Base-by-base conservation (phyloP, 768 basidiomycete species). In the Coprinopsis cinerea region DNA sequence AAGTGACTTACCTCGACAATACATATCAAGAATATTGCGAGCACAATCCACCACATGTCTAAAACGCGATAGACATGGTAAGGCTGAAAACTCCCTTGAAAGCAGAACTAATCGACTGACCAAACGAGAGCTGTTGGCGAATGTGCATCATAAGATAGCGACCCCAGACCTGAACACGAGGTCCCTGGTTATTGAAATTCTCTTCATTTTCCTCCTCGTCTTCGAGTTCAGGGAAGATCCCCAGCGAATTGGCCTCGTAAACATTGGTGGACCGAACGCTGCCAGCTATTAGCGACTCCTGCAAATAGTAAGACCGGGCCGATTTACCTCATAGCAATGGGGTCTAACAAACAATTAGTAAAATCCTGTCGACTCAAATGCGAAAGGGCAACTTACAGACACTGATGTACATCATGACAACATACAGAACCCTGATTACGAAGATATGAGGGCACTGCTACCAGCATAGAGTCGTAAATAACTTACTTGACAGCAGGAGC, bases 41-140 rank as follows among this genome's bases (percentile, higher is more conserved):
- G 64, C 0, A 73, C 87, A 18, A 98, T 65, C 92, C 92, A 96
- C 95, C 94, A 96, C 79, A 97, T 92, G 66, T 96, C 94, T 92
- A 32, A 7, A 32, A 9, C 30, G 30, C 7, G 30, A 32, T 32
- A 32, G 15, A 32, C 15, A 32, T 32, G n/a, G n/a, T n/a, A n/a
- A n/a, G n/a, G n/a, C n/a, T n/a, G n/a, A n/a, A n/a, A n/a, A n/a
- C n/a, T n/a, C n/a, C n/a, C n/a, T n/a, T n/a, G n/a, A n/a, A n/a
- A n/a, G n/a, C n/a, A n/a, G n/a, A n/a, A n/a, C n/a, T n/a, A n/a
- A 32, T 32, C 30, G 23, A 59, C 77, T 49, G 55, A 88, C 90
- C 92, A 55, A 96, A 97, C 2, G 94, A 88, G 50, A 99, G 80
- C 62, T 99, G 95, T 57, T 76, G 79, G 41, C 89, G 78, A 10